Percentiles rank a stretch among this genome's conserved stretches.
phyloP scores from a whole-genome alignment of 768 basidiomycete genomes.

The Dioszegia aurantiaca region DNA sequence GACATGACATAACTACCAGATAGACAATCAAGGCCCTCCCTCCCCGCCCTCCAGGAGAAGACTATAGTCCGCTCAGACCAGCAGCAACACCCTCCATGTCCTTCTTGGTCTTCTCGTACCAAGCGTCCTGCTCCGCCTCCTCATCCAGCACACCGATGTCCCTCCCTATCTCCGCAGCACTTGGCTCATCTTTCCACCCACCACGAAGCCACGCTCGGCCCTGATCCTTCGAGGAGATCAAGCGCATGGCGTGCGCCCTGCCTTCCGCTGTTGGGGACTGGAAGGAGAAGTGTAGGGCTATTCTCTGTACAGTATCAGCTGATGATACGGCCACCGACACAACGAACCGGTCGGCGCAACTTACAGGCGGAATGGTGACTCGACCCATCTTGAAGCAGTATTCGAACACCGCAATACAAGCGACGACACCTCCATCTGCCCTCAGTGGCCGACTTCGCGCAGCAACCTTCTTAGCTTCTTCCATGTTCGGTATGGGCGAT shows the following conservation, averaged over 20 bases:
- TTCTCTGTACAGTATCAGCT: conserved; percentile 22
- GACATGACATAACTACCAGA: too few relatives aligned
- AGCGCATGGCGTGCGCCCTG: conserved; percentile 24
- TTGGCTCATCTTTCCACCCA: conserved; percentile 42
- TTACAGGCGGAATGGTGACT: conserved; percentile 46
- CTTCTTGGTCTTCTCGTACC: conserved; percentile 29
- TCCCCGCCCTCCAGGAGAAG: neutral
- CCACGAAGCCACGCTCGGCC: conserved; percentile 32
- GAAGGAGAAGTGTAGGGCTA: conserved; percentile 30
- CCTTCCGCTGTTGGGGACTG: conserved; percentile 24
- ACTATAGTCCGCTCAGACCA: conserved; percentile 30
- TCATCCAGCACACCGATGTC: conserved; percentile 28
- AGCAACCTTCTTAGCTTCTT: conserved; percentile 12
- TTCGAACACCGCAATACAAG: conserved; percentile 36
- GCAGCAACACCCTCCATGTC: conserved; percentile 36
- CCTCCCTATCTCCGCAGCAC: conserved; percentile 25
- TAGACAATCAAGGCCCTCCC: too few relatives aligned
- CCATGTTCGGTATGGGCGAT: conserved; percentile 11
- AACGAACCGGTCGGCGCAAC: conserved; percentile 15
- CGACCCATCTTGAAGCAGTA: conserved; percentile 46
- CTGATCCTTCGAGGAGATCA: conserved; percentile 36
- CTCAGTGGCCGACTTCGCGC: conserved; percentile 20
- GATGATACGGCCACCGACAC: neutral
- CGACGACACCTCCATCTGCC: conserved; percentile 42
- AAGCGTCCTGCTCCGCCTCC: conserved; percentile 14